A percentile compares a stretch with the other conserved stretches of the same genome.
These are phyloP conservation scores for Emmonsiellopsis sp. DNA, from an alignment of 2,329 filamentous ascomycete genomes.

Conservation along the genomic window DNA sequence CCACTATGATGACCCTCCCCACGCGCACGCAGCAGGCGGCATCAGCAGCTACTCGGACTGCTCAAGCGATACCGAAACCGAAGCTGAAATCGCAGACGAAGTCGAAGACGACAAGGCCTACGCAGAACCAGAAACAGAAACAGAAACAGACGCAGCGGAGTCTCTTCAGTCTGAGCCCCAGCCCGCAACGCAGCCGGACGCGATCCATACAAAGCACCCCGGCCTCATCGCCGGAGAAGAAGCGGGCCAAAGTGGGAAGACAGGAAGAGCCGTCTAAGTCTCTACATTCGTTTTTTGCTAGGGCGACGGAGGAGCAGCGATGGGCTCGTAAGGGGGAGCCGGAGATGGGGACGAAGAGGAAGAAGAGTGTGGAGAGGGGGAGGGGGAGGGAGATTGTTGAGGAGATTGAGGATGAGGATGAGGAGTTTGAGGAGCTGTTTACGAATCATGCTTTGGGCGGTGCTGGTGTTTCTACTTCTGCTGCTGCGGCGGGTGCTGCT, in stretches of 20 bases:
- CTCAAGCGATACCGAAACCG: neutral
- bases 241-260: conserved; percentile 7
- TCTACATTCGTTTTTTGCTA: conserved; percentile 33
- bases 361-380: conserved; percentile 7
- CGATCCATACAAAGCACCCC: conserved; percentile 10
- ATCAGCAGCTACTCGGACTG: neutral
- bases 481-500: conserved; percentile 14
- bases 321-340: conserved; percentile 17
- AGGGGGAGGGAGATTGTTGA: conserved; percentile 16
- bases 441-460: conserved; percentile 22
- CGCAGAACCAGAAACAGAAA: too few species aligned
- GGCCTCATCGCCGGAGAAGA: conserved; percentile 26
- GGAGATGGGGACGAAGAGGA: neutral
- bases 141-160: neutral
- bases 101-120: too few species aligned
- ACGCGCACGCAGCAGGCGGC: neutral
- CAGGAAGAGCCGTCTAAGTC: conserved; percentile 22
- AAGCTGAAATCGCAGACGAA: neutral
- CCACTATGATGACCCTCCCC: neutral
- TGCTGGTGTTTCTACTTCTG: neutral
- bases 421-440: conserved; percentile 27
- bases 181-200: neutral
- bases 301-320: conserved; percentile 31
- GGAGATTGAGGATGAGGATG: conserved; percentile 24
- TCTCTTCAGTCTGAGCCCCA: neutral